phyloP scores from a whole-genome alignment of 345 rosid species.

The Anacardium occidentale region DNA sequence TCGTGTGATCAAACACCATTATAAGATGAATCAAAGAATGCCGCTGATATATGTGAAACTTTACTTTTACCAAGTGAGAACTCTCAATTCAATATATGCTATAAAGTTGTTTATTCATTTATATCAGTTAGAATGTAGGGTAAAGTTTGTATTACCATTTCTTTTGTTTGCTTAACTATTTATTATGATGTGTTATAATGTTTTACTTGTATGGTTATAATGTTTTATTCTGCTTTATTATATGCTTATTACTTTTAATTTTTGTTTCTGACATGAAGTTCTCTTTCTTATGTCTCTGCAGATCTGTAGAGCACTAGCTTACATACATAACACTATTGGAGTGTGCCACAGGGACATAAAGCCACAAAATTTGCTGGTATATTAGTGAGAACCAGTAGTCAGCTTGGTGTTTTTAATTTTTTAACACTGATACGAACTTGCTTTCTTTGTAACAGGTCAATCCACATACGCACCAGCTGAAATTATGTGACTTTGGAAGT shows the following conservation, averaged over 20 bases:
- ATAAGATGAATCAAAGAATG: constrained; percentile 80
- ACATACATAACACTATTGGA: constrained; percentile 79
- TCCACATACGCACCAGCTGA: constrained; percentile 97
- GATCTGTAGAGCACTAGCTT: constrained; percentile 91
- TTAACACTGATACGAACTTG: neutral
- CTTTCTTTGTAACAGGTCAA: constrained; percentile 56
- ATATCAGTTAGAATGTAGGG: neutral
- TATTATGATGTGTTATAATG: neutral
- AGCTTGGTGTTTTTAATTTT: neutral
- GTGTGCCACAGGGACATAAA: constrained; percentile 98
- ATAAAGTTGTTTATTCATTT: neutral
- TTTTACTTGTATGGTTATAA: neutral
- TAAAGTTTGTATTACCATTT: neutral
- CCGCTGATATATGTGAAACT: constrained; percentile 89
- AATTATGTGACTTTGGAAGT: constrained; percentile 94
- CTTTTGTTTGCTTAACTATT: neutral
- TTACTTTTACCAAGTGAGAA: constrained; percentile 76
- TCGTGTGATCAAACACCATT: constrained; percentile 84
- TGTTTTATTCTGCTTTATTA: neutral
- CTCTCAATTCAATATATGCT: neutral
- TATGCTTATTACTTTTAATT: neutral
- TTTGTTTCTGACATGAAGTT: constrained; percentile 3
- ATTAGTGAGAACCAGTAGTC: constrained; percentile 6
- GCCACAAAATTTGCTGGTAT: constrained; percentile 96
- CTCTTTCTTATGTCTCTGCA: constrained; percentile 27